Evolutionary conservation across 2,329 filamentous ascomycete genomes (phyloP), one percentile per base, ranked within the genome.

Genomic region (Diaporthe capsici): DNA sequence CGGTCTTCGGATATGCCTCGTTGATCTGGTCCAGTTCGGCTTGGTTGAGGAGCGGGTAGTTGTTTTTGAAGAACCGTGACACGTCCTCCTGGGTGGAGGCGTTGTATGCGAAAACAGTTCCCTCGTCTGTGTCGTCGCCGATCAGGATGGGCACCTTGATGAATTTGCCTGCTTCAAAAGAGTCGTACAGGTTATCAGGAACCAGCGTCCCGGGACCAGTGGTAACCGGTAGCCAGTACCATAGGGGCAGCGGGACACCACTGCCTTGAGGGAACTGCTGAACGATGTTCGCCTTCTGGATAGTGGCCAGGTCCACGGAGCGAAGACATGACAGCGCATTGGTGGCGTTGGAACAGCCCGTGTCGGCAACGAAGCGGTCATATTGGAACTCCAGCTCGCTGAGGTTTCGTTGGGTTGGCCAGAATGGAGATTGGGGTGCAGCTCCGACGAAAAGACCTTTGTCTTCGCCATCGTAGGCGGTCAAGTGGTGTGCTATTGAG

Each of bases 121-220:
- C 88, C 79, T 90, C 88, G 72, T 89, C 80, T 1, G 82, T 86
- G 57, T 84, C 84, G 2, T 84, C 84, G 22, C 88, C 87, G 55
- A 86, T 87, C 34, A 92, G 87, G 0, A 87, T 82, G 0, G 91
- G 91, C 0, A 92, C 85, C 37, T 85, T 85, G 76, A 90, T 82
- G 80, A 91, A 90, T 4, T 85, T 86, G 0, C 89, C 90, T 13
- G 86, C 67, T 2, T 82, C 79, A 58, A 86, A 87, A 72, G 88
- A 80, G 2, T 74, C 75, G 44, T 85, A 86, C 0, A 87, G 84
- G 9, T 84, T 80, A 70, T 88, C 86, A 3, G 76, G 80, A 13
- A 90, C 79, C 13, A 89, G 79, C 3, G 84, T 83, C 5, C 86
- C 88, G 8, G 68, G 68, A 37, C 84, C 81, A 68, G 90, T 88